These are phyloP conservation scores for Carex arenaria DNA, from an alignment of 202 grass and related monocot genomes.

Conservation along the genomic window DNA sequence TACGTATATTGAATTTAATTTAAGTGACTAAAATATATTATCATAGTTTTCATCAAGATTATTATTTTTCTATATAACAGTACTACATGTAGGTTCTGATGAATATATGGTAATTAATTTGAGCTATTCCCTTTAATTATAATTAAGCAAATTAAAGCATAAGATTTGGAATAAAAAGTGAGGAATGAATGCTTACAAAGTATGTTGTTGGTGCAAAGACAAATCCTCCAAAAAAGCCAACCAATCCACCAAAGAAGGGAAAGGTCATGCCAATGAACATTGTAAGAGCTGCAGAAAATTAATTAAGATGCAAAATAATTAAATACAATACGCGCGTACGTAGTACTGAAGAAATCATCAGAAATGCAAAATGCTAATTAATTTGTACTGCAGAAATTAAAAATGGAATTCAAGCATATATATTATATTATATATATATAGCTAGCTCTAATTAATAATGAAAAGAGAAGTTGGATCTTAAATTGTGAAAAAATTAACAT, in stretches of 20 bases:
- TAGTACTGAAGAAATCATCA: not conserved
- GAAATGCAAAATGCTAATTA: not conserved
- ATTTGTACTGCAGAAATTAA: not conserved
- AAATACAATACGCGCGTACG: not conserved
- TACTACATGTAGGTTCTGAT: no score
- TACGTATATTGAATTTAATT: no score
- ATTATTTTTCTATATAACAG: no score
- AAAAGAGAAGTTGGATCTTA: no score
- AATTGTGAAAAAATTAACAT: not conserved
- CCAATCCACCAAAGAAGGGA: conserved; percentile 45
- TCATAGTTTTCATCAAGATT: no score
- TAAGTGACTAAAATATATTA: no score
- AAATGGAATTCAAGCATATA: not conserved
- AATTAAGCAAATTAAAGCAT: not conserved
- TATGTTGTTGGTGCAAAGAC: conserved; percentile 44
- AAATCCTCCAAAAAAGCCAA: conserved; percentile 55
- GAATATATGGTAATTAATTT: no score
- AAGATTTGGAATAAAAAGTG: not conserved
- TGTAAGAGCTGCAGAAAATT: conserved; percentile 5
- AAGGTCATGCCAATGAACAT: conserved; percentile 49
- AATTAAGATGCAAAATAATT: not conserved
- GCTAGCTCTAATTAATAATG: no score
- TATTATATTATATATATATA: no score
- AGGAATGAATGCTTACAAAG: conserved; percentile 19
- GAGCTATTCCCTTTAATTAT: no score